Percentiles rank a stretch among this genome's conserved stretches.
These are phyloP conservation scores for Corchorus olitorius DNA, from an alignment of 345 rosid species.

Conservation along the genomic window DNA sequence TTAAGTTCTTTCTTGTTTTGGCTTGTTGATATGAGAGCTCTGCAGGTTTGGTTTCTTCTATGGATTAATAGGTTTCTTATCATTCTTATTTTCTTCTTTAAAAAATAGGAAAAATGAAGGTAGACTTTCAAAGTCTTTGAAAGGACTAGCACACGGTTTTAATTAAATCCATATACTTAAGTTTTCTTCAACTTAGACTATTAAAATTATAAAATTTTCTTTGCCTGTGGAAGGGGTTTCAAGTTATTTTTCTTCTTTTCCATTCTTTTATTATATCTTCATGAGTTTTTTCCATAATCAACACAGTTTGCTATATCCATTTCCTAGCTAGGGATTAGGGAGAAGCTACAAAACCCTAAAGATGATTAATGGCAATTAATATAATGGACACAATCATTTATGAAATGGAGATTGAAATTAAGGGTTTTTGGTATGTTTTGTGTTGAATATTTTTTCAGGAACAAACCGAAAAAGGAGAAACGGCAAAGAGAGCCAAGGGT, in stretches of 20 bases:
- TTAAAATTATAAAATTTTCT: neutral
- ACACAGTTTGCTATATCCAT: neutral
- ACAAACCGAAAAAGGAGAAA: slow-evolving; percentile 69
- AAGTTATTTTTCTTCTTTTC: neutral
- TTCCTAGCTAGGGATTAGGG: neutral
- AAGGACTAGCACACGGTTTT: neutral
- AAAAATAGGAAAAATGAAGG: too few relatives aligned
- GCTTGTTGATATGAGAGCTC: neutral
- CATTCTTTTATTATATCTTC: neutral
- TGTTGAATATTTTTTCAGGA: slow-evolving; percentile 26
- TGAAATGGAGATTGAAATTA: neutral
- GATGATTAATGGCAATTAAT: too few relatives aligned
- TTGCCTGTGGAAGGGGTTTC: neutral
- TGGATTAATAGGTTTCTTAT: neutral
- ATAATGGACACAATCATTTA: neutral
- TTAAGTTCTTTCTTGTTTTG: neutral
- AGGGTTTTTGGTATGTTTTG: neutral
- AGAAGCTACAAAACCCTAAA: slow-evolving; percentile 1
- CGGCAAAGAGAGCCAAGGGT: slow-evolving; percentile 74
- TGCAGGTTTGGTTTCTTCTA: neutral
- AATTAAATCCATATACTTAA: neutral
- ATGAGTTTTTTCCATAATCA: neutral
- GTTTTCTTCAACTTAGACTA: slow-evolving; percentile 1
- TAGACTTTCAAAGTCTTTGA: slow-evolving; percentile 1
- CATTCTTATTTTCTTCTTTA: neutral